A percentile compares a stretch with the other conserved stretches of the same genome.
These are phyloP conservation scores for Candida anglica DNA, from an alignment of 805 yeast species.

Conservation along the genomic window DNA sequence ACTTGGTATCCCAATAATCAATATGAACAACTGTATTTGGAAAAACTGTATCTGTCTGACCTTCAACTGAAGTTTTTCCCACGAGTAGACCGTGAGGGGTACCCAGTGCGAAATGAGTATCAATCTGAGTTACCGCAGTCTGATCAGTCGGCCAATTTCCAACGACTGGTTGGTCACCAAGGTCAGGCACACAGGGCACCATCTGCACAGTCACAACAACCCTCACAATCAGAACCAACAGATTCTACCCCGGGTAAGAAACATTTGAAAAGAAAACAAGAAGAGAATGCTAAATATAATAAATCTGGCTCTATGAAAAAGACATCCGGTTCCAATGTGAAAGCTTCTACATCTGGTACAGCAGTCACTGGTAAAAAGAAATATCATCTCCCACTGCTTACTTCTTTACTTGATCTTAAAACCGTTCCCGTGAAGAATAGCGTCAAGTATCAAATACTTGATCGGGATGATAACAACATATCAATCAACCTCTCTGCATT, in stretches of 20 bases:
- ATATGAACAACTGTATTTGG: slow-evolving; percentile 1
- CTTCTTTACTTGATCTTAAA: slow-evolving; percentile 25
- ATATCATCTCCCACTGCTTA: slow-evolving; percentile 6
- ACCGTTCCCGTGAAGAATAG: slow-evolving; percentile 1
- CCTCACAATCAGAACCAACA: too few relatives aligned
- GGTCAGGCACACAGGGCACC: too few relatives aligned
- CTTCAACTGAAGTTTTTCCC: too few relatives aligned
- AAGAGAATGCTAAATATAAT: too few relatives aligned
- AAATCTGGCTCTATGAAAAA: too few relatives aligned
- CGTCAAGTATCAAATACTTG: slow-evolving; percentile 22
- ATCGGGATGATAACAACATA: slow-evolving; percentile 23
- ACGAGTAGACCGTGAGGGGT: too few relatives aligned
- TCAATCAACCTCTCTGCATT: slow-evolving; percentile 29
- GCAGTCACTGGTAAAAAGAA: background rate
- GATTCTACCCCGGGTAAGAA: too few relatives aligned
- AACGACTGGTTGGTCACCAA: background rate
- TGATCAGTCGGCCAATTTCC: background rate
- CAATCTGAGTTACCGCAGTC: background rate
- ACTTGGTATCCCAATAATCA: slow-evolving; percentile 1
- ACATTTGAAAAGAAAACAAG: too few relatives aligned
- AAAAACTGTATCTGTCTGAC: background rate
- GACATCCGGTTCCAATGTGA: too few relatives aligned
- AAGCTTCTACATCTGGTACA: too few relatives aligned
- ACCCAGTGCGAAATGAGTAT: too few relatives aligned
- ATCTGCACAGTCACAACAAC: too few relatives aligned